These are phyloP conservation scores for Boechera divaricarpa DNA, from an alignment of 345 rosid genomes.

Conservation along the genomic window DNA sequence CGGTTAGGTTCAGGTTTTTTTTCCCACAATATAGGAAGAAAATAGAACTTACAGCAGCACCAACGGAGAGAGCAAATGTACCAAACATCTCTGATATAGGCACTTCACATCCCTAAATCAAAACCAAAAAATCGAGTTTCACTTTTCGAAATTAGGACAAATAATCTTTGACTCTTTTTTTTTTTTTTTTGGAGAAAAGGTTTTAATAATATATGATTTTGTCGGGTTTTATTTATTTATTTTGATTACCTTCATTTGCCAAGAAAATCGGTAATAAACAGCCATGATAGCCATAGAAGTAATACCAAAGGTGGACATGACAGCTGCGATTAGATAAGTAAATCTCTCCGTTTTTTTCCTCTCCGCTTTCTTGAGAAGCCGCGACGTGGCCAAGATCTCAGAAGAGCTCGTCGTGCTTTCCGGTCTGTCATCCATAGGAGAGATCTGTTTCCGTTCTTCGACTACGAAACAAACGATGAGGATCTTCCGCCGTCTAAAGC, in stretches of 20 bases:
- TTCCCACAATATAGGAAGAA: background rate
- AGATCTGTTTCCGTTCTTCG: constrained; percentile 6
- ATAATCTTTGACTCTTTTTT: background rate
- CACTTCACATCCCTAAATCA: constrained; percentile 66
- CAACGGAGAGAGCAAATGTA: constrained; percentile 86
- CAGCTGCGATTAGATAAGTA: constrained; percentile 75
- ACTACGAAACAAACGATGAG: constrained; percentile 26
- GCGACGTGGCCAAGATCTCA: constrained; percentile 39
- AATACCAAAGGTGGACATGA: constrained; percentile 75
- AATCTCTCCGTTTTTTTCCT: constrained; percentile 71
- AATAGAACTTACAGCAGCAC: constrained; percentile 76
- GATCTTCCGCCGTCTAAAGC: background rate
- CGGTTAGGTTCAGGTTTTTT: background rate
- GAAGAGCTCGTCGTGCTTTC: constrained; percentile 16
- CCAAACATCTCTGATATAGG: constrained; percentile 81
- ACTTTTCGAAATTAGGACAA: background rate
- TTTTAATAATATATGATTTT: background rate
- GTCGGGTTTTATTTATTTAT: background rate
- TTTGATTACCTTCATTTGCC: constrained; percentile 77
- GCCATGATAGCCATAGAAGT: constrained; percentile 75
- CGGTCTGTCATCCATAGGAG: constrained; percentile 22
- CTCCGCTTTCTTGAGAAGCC: constrained; percentile 49
- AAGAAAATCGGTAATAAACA: constrained; percentile 73
- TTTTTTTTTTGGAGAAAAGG: too few relatives aligned
- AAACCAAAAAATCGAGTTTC: background rate